Evolutionary conservation across 495 filamentous ascomycete species (phyloP), one percentile per base, ranked within the genome.

Genomic region (Amniculicola lignicola): DNA sequence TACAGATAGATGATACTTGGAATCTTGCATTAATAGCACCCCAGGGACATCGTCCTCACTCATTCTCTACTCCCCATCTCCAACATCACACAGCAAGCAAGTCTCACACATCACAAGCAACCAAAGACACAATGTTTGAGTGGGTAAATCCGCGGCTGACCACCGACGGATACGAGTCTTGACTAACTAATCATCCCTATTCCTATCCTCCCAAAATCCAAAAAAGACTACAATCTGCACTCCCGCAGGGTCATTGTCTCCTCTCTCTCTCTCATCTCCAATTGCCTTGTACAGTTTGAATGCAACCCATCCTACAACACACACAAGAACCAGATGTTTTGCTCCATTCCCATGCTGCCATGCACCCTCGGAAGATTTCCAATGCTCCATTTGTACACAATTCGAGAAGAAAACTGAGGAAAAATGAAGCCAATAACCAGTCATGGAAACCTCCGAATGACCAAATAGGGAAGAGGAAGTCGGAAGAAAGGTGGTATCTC

Each of bases 121-220:
- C 10, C 2, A 14, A 9, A 27, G 12, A 12, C 12, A 35, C 10
- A 54, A 41, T n/a, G 15, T 49, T 48, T 58, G 58, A 59, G 63
- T 61, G 58, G 59, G 63, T 65, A 65, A 65, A 65, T 65, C 63
- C 59, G 37, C 48, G 36, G 31, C 16, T 5, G 55, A 51, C 31
- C 47, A 10, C 54, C 52, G 39, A 53, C 45, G 54, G 63, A 65
- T 65, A 62, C 59, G 63, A 59, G 63, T 59, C 62, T 58, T 47
- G 57, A 52, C 51, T 56, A 56, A 45, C 52, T 56, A 55, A 51
- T 56, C 52, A 56, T 62, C 58, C 58, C 51, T 44, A 25, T 25
- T 22, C n/a, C n/a, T 33, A 9, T n/a, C 29, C 7, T 33, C n/a
- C 11, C 36, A 25, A 42, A 23, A 53, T 42, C 16, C 43, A 29